A percentile compares a stretch with the other conserved stretches of the same genome.
Conservation (phyloP, 768 basidiomycete genomes). For the Mycena filopes region DNA sequence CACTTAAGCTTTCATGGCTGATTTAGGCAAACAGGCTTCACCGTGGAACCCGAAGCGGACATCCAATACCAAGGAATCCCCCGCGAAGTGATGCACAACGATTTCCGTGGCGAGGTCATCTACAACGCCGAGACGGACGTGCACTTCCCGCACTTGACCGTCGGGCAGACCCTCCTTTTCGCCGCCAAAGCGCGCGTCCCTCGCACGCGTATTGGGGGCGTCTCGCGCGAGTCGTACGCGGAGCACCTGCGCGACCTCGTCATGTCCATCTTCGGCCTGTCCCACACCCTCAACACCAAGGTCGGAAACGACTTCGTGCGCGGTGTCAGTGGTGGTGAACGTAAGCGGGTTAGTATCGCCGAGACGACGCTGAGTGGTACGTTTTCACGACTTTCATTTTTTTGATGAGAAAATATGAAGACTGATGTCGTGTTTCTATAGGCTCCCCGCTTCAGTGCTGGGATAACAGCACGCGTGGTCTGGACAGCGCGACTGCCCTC, state of each 20-base stretch:
- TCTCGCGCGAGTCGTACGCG: slow-evolving; percentile 48
- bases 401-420: no score
- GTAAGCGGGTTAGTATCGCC: slow-evolving; percentile 70
- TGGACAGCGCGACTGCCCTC: slow-evolving; percentile 48
- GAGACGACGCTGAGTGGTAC: slow-evolving; percentile 57
- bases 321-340: slow-evolving; percentile 66
- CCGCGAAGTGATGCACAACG: slow-evolving; percentile 53
- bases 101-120: slow-evolving; percentile 59
- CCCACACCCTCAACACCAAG: slow-evolving; percentile 66
- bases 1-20: not conserved
- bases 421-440: not conserved
- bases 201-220: slow-evolving; percentile 44
- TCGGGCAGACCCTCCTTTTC: slow-evolving; percentile 60
- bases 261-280: slow-evolving; percentile 68
- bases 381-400: no score
- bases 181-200: slow-evolving; percentile 62
- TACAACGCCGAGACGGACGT: slow-evolving; percentile 58
- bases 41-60: slow-evolving; percentile 17
- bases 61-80: slow-evolving; percentile 51
- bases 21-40: slow-evolving; percentile 13
- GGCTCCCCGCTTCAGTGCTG: slow-evolving; percentile 55
- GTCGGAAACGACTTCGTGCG: slow-evolving; percentile 72
- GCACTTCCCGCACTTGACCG: slow-evolving; percentile 62
- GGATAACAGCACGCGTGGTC: slow-evolving; percentile 53
- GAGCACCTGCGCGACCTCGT: slow-evolving; percentile 53